Evolutionary conservation across 2,329 filamentous ascomycete species (phyloP).

Genomic region (Hyphodiscus sp.): DNA sequence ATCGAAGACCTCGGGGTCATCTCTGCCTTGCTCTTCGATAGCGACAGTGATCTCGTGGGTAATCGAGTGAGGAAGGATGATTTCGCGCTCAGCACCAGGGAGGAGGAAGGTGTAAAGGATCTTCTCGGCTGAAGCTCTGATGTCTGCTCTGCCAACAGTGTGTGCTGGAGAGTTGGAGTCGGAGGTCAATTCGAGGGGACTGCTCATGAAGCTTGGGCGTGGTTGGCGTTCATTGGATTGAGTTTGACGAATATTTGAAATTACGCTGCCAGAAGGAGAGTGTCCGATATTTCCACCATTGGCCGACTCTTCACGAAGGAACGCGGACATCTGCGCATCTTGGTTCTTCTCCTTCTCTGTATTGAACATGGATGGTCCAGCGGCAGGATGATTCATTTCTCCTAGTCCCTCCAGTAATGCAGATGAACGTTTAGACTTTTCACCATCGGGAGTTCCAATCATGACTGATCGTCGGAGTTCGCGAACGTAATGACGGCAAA

Average conservation of each 20-base stretch:
- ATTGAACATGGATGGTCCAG: constrained; percentile 54
- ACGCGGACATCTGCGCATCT: constrained; percentile 87
- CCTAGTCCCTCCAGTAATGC: constrained; percentile 67
- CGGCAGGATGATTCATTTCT: constrained; percentile 55
- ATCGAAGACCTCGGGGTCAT: constrained; percentile 96
- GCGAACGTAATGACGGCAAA: constrained; percentile 94
- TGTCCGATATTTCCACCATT: constrained; percentile 44
- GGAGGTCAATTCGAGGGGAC: constrained; percentile 54
- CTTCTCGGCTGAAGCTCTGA: constrained; percentile 90
- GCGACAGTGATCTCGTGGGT: constrained; percentile 77
- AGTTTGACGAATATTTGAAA: constrained; percentile 36
- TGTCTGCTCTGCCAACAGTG: constrained; percentile 80
- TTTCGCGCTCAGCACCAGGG: constrained; percentile 92
- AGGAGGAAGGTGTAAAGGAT: constrained; percentile 97
- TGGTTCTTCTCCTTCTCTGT: constrained; percentile 69
- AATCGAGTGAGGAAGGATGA: constrained; percentile 83
- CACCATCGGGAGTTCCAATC: constrained; percentile 84
- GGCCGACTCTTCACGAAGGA: constrained; percentile 62
- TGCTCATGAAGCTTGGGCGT: constrained; percentile 52
- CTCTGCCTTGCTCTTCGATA: constrained; percentile 85
- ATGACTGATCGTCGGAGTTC: constrained; percentile 90
- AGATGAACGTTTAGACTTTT: constrained; percentile 81
- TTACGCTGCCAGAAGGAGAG: constrained; percentile 44
- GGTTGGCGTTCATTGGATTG: constrained; percentile 41
- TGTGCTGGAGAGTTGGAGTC: constrained; percentile 80